These are phyloP conservation scores for Trichocladium uniseriatum DNA, from an alignment of 495 filamentous ascomycete genomes.

Conservation along the genomic window DNA sequence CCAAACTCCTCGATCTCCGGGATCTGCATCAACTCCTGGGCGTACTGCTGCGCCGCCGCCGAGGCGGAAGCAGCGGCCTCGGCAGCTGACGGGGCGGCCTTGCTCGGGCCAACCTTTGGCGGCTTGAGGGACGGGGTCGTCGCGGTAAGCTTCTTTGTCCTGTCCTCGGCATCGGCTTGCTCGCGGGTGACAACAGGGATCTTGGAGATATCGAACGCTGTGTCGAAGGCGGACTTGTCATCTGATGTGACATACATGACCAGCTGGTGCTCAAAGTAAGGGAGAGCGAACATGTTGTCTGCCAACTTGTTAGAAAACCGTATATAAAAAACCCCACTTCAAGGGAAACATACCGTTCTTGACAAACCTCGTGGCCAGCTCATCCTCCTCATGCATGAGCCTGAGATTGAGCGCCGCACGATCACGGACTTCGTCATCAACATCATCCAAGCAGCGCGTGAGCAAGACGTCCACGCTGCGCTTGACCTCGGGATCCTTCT, in stretches of 20 bases:
- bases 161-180: conserved; percentile 93
- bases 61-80: conserved; percentile 64
- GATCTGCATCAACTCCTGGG: conserved; percentile 74
- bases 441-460: conserved; percentile 89
- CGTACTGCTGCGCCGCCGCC: conserved; percentile 76
- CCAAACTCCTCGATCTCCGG: conserved; percentile 88
- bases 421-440: conserved; percentile 95
- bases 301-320: conserved; percentile 7
- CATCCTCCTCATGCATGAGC: conserved; percentile 80
- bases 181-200: conserved; percentile 94
- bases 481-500: conserved; percentile 95
- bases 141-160: conserved; percentile 88
- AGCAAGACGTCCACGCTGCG: conserved; percentile 87
- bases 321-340: conserved; percentile 25
- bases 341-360: conserved; percentile 64
- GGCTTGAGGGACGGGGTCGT: conserved; percentile 92
- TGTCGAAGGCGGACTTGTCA: conserved; percentile 71
- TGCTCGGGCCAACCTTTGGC: conserved; percentile 74
- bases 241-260: conserved; percentile 95
- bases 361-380: conserved; percentile 73
- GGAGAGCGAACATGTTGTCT: conserved; percentile 87
- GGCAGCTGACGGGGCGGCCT: conserved; percentile 56
- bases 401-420: conserved; percentile 87
- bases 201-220: conserved; percentile 79
- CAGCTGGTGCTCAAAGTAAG: conserved; percentile 91